Conservation (phyloP, 176 grass and related monocot species). For the Sorghum bicolor region Sorghum_bicolor_NCBIv3 NC_012878.2:57779001-57779500, state of each 20-base stretch:
- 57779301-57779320: slow-evolving; percentile 4
- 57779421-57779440: slow-evolving; percentile 81
- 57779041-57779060: neutral
- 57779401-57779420: slow-evolving; percentile 50
- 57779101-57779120: neutral
- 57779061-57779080: too few species aligned
- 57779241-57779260: neutral
- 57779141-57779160: neutral
- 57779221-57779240: neutral
- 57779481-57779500: slow-evolving; percentile 40
- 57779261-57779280: too few species aligned
- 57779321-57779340: neutral
- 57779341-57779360: slow-evolving; percentile 20
- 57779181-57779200: neutral
- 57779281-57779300: neutral
- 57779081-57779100: neutral
- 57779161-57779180: neutral
- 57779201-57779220: neutral
- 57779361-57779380: slow-evolving; percentile 67
- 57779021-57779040: neutral
- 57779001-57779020: too few species aligned
- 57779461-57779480: slow-evolving; percentile 88
- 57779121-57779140: neutral
- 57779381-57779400: slow-evolving; percentile 57
- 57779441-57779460: slow-evolving; percentile 91